These are phyloP conservation scores for Avena eriantha DNA, from an alignment of 176 grass and related monocot species.

Conservation along the genomic window DNA sequence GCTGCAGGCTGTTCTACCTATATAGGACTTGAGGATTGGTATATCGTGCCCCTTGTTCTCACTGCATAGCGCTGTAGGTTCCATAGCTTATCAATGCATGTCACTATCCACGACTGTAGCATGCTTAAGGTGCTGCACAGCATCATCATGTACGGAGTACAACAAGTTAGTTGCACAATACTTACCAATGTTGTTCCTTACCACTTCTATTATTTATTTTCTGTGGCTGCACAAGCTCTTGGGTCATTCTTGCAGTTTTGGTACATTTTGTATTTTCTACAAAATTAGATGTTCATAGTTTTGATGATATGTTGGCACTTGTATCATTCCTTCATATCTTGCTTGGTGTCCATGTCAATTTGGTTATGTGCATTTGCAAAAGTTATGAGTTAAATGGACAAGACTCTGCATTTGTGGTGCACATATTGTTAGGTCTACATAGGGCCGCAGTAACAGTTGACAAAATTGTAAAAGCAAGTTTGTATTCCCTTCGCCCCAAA, in stretches of 20 bases:
- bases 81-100: background rate
- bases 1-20: background rate
- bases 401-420: background rate
- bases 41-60: slow-evolving; percentile 10
- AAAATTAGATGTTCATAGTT: background rate
- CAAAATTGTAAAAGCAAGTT: too few relatives aligned
- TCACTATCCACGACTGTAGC: background rate
- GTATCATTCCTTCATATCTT: background rate
- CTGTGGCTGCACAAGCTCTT: background rate
- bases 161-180: background rate
- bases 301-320: background rate
- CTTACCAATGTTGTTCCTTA: slow-evolving; percentile 10
- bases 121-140: background rate
- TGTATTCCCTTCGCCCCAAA: too few relatives aligned
- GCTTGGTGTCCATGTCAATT: slow-evolving; percentile 20
- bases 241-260: slow-evolving; percentile 8
- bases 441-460: background rate
- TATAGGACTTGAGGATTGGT: slow-evolving; percentile 14
- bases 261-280: background rate
- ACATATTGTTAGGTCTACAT: background rate
- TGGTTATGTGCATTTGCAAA: slow-evolving; percentile 27
- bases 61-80: background rate
- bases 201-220: slow-evolving; percentile 10
- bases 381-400: background rate
- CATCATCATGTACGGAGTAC: background rate